These are phyloP conservation scores for Emericellopsis terricola DNA, from an alignment of 495 filamentous ascomycete genomes.

Conservation along the genomic window DNA sequence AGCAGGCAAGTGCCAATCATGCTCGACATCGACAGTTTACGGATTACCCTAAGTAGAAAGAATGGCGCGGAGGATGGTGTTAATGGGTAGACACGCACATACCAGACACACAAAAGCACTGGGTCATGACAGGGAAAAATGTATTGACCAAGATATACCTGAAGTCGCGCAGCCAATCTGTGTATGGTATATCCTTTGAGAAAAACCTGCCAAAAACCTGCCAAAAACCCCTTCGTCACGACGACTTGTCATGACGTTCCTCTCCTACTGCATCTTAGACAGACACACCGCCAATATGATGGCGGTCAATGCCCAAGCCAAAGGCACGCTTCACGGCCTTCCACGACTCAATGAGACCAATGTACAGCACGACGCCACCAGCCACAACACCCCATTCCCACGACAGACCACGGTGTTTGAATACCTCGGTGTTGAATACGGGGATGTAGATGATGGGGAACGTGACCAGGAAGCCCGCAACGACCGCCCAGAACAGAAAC, in stretches of 20 bases:
- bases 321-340: slow-evolving; percentile 28
- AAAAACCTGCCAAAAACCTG: not conserved
- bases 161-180: not conserved
- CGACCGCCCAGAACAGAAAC: slow-evolving; percentile 37
- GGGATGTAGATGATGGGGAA: slow-evolving; percentile 41
- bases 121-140: not conserved
- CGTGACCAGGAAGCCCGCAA: slow-evolving; percentile 35
- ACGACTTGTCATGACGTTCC: too few species aligned
- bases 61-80: too few species aligned
- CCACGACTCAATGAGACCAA: slow-evolving; percentile 32
- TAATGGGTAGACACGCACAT: too few species aligned
- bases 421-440: slow-evolving; percentile 31
- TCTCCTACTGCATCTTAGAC: not conserved
- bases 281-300: not conserved
- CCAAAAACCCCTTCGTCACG: not conserved
- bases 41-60: too few species aligned
- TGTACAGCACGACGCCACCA: slow-evolving; percentile 24
- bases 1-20: too few species aligned
- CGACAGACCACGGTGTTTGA: slow-evolving; percentile 37
- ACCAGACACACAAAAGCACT: too few species aligned
- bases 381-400: slow-evolving; percentile 41
- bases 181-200: not conserved
- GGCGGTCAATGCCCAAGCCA: slow-evolving; percentile 1
- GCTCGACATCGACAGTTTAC: too few species aligned
- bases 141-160: not conserved